These are phyloP conservation scores for Taphrina betulina DNA, from an alignment of 1,139 yeast genomes.

Conservation along the genomic window DNA sequence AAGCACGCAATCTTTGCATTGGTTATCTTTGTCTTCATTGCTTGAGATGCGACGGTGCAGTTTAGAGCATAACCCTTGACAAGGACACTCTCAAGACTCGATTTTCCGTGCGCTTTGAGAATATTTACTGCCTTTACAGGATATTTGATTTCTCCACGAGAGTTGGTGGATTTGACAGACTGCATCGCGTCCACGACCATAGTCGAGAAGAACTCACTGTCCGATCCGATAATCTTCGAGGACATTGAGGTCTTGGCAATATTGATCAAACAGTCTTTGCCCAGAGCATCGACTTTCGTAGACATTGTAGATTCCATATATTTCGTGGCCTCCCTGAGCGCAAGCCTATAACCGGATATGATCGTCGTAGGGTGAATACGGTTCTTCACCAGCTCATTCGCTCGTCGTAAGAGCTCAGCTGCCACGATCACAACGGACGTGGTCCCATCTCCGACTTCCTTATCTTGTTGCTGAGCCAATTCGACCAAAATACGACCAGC, in stretches of 20 bases:
- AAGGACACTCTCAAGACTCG: conserved; percentile 78
- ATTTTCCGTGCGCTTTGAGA: conserved; percentile 94
- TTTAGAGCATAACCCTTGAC: conserved; percentile 94
- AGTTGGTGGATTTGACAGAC: conserved; percentile 87
- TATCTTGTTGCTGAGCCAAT: conserved; percentile 96
- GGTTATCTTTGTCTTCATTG: conserved; percentile 75
- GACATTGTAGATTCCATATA: conserved; percentile 84
- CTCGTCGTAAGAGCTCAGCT: conserved; percentile 84
- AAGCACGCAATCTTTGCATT: conserved; percentile 87
- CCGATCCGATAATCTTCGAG: conserved; percentile 91
- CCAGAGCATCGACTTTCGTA: conserved; percentile 73
- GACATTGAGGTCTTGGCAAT: conserved; percentile 98
- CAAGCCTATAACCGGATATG: conserved; percentile 92
- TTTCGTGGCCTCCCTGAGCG: conserved; percentile 86
- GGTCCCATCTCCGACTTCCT: conserved; percentile 98
- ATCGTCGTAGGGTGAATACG: conserved; percentile 97
- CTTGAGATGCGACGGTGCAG: conserved; percentile 97
- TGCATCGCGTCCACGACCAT: conserved; percentile 95
- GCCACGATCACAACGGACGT: conserved; percentile 46
- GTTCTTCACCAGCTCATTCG: conserved; percentile 89
- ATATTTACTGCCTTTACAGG: conserved; percentile 98
- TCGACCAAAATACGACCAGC: conserved; percentile 97
- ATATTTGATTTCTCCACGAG: conserved; percentile 84
- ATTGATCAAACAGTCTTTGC: conserved; percentile 71
- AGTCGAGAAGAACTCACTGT: conserved; percentile 81